A percentile compares a stretch with the other conserved stretches of the same genome.
phyloP scores from a whole-genome alignment of 164 flowering plant species.

The Stephania cephalantha region DNA sequence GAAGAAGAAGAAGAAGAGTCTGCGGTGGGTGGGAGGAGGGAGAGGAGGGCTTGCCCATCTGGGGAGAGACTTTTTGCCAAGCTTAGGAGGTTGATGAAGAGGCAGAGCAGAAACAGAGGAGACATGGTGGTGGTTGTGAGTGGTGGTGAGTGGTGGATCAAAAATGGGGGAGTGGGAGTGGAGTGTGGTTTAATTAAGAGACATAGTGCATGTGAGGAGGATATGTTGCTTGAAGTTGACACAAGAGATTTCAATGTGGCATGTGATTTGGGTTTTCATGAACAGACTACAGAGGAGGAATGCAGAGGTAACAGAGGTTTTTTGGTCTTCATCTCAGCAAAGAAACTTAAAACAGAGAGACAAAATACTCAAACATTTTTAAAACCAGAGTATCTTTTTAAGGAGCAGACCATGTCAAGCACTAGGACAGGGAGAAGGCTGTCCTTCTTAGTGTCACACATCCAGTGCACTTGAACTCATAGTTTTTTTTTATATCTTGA shows the following conservation, averaged over 20 bases:
- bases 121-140: conserved; percentile 6
- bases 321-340: background rate
- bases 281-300: background rate
- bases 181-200: conserved; percentile 21
- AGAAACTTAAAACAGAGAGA: background rate
- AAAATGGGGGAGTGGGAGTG: conserved; percentile 11
- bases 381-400: conserved; percentile 2
- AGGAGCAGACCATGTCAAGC: background rate
- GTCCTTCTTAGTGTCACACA: background rate
- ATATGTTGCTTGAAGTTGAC: conserved; percentile 45
- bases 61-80: conserved; percentile 31
- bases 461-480: background rate
- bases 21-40: conserved; percentile 49
- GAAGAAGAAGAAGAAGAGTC: conserved; percentile 25
- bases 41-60: conserved; percentile 83
- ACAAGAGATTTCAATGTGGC: conserved; percentile 28
- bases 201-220: conserved; percentile 55
- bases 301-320: background rate
- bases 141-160: background rate
- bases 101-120: conserved; percentile 17
- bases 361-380: background rate
- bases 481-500: background rate
- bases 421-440: background rate
- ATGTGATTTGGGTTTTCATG: conserved; percentile 25
- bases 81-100: conserved; percentile 19